Evolutionary conservation across 164 flowering plant genomes (phyloP).

Genomic region (Vitis rotundifolia): DNA sequence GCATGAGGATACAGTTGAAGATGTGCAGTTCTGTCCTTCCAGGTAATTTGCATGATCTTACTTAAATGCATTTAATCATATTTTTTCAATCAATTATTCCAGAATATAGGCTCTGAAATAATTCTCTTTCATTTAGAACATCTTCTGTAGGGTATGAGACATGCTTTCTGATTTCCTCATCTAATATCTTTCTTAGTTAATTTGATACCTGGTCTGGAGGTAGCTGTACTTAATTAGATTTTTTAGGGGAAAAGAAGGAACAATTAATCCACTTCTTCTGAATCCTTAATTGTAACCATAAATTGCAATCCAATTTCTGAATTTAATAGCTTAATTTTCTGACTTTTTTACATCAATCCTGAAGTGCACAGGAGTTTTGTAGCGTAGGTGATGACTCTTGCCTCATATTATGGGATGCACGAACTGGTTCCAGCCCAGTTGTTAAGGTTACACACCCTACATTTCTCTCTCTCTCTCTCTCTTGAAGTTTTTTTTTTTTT

Average conservation of each 20-base stretch:
- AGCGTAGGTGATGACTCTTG: slow-evolving; percentile 99
- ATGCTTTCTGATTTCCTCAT: too few relatives aligned
- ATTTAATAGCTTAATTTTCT: slow-evolving; percentile 8
- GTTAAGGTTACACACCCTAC: slow-evolving; percentile 51
- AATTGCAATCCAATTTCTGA: not conserved
- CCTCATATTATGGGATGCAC: slow-evolving; percentile 97
- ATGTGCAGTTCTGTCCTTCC: slow-evolving; percentile 95
- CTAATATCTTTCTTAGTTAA: too few relatives aligned
- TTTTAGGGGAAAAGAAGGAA: too few relatives aligned
- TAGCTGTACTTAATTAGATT: not conserved
- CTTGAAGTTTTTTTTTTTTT: not conserved
- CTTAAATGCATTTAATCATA: not conserved
- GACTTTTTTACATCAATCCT: slow-evolving; percentile 21
- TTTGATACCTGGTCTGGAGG: not conserved
- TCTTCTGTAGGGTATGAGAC: not conserved
- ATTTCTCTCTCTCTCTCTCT: not conserved
- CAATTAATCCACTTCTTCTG: too few relatives aligned
- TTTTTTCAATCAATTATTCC: not conserved
- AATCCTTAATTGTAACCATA: not conserved
- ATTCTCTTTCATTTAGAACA: not conserved
- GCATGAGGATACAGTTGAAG: slow-evolving; percentile 96
- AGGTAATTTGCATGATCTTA: slow-evolving; percentile 48
- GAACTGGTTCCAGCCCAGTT: slow-evolving; percentile 68
- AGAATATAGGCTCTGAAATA: not conserved
- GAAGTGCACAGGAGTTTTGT: slow-evolving; percentile 90